Evolutionary conservation across 169 alveolate species (phyloP).

Genomic region (Neospora caninum): DNA sequence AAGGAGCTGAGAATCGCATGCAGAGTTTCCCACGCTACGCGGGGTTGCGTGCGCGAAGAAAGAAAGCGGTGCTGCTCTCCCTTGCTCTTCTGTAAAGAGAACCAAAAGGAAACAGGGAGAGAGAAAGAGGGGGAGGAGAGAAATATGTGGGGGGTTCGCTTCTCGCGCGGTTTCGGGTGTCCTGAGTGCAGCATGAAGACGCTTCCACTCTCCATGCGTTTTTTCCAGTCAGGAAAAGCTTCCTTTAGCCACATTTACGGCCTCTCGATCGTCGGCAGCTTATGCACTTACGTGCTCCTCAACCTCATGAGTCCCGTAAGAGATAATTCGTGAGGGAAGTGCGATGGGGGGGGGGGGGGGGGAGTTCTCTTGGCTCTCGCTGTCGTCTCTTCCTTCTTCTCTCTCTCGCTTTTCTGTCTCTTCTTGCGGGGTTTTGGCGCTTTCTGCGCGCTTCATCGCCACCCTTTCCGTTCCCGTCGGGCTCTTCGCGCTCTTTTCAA

Average conservation of each 20-base stretch:
- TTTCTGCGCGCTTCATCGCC: not conserved
- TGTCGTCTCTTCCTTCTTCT: not conserved
- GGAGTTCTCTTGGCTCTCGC: not conserved
- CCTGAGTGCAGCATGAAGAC: too few relatives aligned
- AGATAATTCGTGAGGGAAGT: not conserved
- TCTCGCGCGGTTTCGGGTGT: too few relatives aligned
- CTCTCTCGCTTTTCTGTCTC: not conserved
- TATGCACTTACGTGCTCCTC: conserved; percentile 76
- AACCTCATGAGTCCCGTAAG: conserved; percentile 78
- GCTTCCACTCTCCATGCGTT: not conserved
- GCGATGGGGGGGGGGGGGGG: not conserved
- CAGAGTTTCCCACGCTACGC: too few relatives aligned
- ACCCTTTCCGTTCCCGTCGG: not conserved
- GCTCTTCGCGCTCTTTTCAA: not conserved
- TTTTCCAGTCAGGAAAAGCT: conserved; percentile 63
- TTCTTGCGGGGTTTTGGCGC: not conserved
- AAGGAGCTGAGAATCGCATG: too few relatives aligned
- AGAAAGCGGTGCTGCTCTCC: too few relatives aligned
- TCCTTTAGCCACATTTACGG: conserved; percentile 84
- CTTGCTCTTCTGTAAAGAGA: too few relatives aligned
- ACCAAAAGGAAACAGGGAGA: too few relatives aligned
- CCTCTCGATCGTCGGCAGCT: conserved; percentile 78
- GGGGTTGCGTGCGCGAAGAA: too few relatives aligned
- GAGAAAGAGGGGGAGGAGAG: too few relatives aligned
- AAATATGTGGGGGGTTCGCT: too few relatives aligned